These are phyloP conservation scores for Cryptosporidium parvum DNA, from an alignment of 169 alveolate genomes.

Conservation along the genomic window DNA sequence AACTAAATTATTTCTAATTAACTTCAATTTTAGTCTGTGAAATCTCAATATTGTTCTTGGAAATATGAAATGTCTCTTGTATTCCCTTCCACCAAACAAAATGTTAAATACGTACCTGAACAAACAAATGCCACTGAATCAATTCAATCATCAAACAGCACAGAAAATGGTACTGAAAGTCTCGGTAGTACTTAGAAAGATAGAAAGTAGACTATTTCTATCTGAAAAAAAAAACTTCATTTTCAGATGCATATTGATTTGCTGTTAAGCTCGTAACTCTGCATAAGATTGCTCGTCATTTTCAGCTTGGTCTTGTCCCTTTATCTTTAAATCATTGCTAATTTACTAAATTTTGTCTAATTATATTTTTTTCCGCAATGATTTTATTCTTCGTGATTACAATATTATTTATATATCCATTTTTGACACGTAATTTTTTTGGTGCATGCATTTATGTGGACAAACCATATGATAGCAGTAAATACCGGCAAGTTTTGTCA, in stretches of 20 bases:
- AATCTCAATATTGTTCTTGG: conserved; percentile 48
- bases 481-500: background rate
- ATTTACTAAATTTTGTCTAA: background rate
- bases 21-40: conserved; percentile 28
- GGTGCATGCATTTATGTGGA: background rate
- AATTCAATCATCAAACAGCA: background rate
- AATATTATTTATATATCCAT: no score
- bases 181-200: background rate
- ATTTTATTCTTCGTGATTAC: no score
- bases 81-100: conserved; percentile 35
- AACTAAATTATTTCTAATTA: background rate
- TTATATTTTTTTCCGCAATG: no score
- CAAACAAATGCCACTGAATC: background rate
- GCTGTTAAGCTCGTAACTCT: background rate
- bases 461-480: background rate
- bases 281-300: background rate
- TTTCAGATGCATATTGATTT: background rate
- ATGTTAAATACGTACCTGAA: conserved; percentile 41
- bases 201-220: background rate
- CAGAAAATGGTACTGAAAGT: conserved; percentile 10
- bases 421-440: background rate
- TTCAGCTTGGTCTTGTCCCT: no score
- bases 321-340: no score
- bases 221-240: background rate
- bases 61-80: conserved; percentile 63